Evolutionary conservation across 1,284 basidiomycete species (phyloP), one percentile per base, ranked within the genome.

Genomic region (Cryptococcus sp.): DNA sequence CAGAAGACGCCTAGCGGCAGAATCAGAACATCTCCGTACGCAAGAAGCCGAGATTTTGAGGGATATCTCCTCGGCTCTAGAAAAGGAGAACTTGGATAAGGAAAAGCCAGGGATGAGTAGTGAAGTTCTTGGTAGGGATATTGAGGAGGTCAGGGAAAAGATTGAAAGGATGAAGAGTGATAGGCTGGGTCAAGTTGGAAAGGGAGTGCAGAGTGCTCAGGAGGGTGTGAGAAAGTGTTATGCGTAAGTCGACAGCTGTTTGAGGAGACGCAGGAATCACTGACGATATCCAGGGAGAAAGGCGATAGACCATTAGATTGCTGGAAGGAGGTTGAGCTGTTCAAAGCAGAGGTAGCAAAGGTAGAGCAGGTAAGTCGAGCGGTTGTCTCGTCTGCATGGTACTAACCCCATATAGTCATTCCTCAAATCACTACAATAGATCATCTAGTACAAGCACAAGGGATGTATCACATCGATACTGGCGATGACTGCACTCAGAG

Each of bases 71-170:
- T 61, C 67, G 0, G 74, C 73, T 25, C 59, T 76, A 31, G 74
- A 76, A 54, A 76, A 76, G 64, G 74, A 76, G 60, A 76, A 76
- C 61, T 54, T 76, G 47, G 70, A 75, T 59, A 69, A 66, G 56
- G 72, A 75, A 49, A 72, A 73, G 56, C 67, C 73, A 0, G 72
- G 73, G 9, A 67, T 74, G 67, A 64, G 57, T 49, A 63, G 61
- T 14, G 70, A 73, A 51, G 63, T 74, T 9, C 58, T 77, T 31
- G 62, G 69, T 1, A 60, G 70, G 56, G 75, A 77, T 59, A 73
- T 77, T 42, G 74, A 76, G 55, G 71, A 75, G 52, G 67, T 77
- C 10, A 60, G 68, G 56, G 73, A 74, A 49, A 77, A 77, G 67
- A 60, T 77, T 4, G 62, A 69, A 60, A 64, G 70, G 51, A 64